Evolutionary conservation across 768 basidiomycete species (phyloP), one percentile per base, ranked within the genome.

Genomic region (Auricularia sp.): DNA sequence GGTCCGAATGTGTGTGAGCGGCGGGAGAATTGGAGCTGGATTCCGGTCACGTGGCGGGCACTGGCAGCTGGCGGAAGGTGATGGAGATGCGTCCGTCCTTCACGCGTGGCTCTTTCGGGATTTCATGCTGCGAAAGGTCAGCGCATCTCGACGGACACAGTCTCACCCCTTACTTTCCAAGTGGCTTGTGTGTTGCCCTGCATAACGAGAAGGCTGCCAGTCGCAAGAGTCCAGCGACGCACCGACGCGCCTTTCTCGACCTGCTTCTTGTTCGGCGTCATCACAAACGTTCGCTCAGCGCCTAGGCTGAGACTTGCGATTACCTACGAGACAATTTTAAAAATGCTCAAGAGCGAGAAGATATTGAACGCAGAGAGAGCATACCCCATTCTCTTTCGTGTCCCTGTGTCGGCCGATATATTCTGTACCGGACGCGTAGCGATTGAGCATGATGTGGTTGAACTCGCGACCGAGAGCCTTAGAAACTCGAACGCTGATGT

Each of bases 391-490:
- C 56, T 72, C 71, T 54, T 66, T 65, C 42, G 65, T 71, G 61
- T 72, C 71, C 62, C 68, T 66, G 37, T 63, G 68, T 51, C 64
- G 67, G 37, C 71, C 77, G 21, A 77, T 77, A 61, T 74, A 74
- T 33, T 73, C 75, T 44, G 51, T 58, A 3, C 77, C 77, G 66
- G 77, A 71, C 66, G 76, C 75, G 66, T 80, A 80, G 29, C 70
- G 64, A 63, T 80, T 80, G 66, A 77, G 70, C 77, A 80, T 77
- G 62, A 71, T 71, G 67, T 79, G 77, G 59, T 80, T 79, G 70
- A 79, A 80, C 47, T 54, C 68, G 10, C 75, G 71, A 0, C 73
- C 73, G 6, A 79, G 68, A 29, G 63, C 67, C 3, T 64, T 63
- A 58, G 77, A 75, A 14, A 80, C 71, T 35, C 54, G 29, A 10